phyloP scores from a whole-genome alignment of 208 protist species.

The Wallacemonas sp. region DNA sequence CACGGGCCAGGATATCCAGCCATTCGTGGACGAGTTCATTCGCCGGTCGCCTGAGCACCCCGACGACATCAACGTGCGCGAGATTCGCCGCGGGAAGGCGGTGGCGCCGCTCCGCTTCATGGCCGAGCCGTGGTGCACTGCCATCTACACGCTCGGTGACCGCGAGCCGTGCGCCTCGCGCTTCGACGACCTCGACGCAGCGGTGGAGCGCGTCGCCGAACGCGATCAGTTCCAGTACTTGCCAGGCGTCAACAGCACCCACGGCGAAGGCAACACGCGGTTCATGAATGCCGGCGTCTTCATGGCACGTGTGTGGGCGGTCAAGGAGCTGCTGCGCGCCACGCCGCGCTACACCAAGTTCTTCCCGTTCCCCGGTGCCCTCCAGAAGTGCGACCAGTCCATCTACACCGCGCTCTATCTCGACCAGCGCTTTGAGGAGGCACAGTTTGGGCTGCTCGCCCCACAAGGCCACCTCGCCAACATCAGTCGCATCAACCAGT shows the following conservation, averaged over 20 bases:
- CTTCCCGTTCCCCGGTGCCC: neutral
- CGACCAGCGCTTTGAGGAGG: constrained; percentile 1
- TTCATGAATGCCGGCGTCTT: neutral
- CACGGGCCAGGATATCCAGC: constrained; percentile 1
- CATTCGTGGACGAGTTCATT: neutral
- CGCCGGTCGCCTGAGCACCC: neutral
- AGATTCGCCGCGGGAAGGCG: neutral
- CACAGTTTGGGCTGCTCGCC: neutral
- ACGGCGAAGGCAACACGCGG: neutral
- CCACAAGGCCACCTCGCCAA: neutral
- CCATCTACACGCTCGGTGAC: neutral
- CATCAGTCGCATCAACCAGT: neutral
- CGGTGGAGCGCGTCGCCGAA: neutral
- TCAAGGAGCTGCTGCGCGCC: neutral
- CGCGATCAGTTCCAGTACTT: neutral
- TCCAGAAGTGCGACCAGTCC: neutral
- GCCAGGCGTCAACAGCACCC: neutral
- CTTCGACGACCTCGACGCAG: neutral
- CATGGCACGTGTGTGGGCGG: constrained; percentile 1
- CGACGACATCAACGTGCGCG: constrained; percentile 2
- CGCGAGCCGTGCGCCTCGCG: neutral
- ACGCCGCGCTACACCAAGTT: neutral
- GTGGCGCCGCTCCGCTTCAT: neutral
- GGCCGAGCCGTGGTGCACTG: constrained; percentile 1
- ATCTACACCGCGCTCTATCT: neutral